phyloP scores from a whole-genome alignment of 2,329 filamentous ascomycete species.

The Cryphonectria parasitica region DNA sequence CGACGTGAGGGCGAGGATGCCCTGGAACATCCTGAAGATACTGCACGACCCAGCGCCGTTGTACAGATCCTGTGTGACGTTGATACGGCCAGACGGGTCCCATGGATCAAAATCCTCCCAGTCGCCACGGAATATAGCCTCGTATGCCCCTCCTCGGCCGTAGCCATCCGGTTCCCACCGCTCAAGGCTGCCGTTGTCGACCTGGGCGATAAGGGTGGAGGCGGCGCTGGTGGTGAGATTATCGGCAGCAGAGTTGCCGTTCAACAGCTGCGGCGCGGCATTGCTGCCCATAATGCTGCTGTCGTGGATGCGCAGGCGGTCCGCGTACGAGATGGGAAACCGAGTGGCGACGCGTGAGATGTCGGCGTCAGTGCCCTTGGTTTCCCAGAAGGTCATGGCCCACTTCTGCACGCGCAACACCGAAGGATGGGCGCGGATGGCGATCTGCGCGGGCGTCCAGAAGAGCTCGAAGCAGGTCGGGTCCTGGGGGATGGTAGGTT shows the following conservation, averaged over 20 bases:
- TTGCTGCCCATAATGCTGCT: conserved; percentile 43
- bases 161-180: conserved; percentile 74
- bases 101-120: conserved; percentile 63
- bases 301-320: conserved; percentile 69
- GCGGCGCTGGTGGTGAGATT: conserved; percentile 40
- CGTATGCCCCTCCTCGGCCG: conserved; percentile 59
- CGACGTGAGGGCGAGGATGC: conserved; percentile 57
- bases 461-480: conserved; percentile 75
- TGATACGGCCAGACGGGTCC: conserved; percentile 57
- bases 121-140: conserved; percentile 55
- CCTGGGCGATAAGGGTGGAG: conserved; percentile 63
- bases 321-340: conserved; percentile 69
- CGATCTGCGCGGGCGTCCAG: conserved; percentile 72
- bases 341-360: conserved; percentile 56
- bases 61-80: conserved; percentile 59
- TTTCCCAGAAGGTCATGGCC: conserved; percentile 69
- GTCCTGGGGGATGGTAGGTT: conserved; percentile 62
- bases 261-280: conserved; percentile 37
- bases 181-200: conserved; percentile 73
- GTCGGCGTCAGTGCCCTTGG: conserved; percentile 49
- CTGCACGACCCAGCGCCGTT: conserved; percentile 61
- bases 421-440: conserved; percentile 67
- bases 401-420: conserved; percentile 67
- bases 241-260: conserved; percentile 37
- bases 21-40: conserved; percentile 64